Percentiles rank a stretch among this genome's conserved stretches.
phyloP scores from a whole-genome alignment of 257 asterid species.

The Nemophila menziesii region DNA sequence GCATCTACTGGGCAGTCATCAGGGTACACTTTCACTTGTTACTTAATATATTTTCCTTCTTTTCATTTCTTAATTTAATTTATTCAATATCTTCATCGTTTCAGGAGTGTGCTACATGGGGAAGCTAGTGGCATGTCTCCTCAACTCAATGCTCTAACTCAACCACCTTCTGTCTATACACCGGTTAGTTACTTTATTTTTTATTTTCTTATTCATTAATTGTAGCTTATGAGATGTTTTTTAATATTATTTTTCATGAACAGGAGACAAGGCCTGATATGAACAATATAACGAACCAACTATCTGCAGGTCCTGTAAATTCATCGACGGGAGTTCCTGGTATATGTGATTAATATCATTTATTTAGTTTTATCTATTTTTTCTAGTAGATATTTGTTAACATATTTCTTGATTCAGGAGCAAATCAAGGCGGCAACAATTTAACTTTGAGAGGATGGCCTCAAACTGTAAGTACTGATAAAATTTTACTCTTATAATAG shows the following conservation, averaged over 20 bases:
- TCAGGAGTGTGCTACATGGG: conserved; percentile 83
- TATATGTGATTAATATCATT: conserved; percentile 6
- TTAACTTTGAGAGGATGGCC: conserved; percentile 99
- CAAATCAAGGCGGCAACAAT: conserved; percentile 91
- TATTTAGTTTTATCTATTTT: not conserved
- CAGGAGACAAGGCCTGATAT: conserved; percentile 88
- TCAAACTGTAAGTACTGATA: conserved; percentile 56
- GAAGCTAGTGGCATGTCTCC: conserved; percentile 77
- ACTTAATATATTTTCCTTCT: not conserved
- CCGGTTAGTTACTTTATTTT: conserved; percentile 42
- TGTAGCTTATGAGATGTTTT: conserved; percentile 2
- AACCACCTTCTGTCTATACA: conserved; percentile 83
- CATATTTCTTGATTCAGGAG: conserved; percentile 36
- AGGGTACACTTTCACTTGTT: conserved; percentile 40
- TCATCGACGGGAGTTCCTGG: conserved; percentile 90
- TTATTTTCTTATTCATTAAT: not conserved
- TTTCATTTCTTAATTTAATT: not conserved
- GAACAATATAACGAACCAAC: conserved; percentile 68
- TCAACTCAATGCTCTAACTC: conserved; percentile 80
- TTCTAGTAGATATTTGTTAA: not conserved
- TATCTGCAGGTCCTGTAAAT: conserved; percentile 76
- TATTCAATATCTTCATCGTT: conserved; percentile 2
- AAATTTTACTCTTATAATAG: too few relatives aligned
- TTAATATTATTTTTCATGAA: conserved; percentile 7
- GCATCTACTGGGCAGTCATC: conserved; percentile 74